phyloP scores from a whole-genome alignment of 1,284 basidiomycete species.

The Flammula alnicola region DNA sequence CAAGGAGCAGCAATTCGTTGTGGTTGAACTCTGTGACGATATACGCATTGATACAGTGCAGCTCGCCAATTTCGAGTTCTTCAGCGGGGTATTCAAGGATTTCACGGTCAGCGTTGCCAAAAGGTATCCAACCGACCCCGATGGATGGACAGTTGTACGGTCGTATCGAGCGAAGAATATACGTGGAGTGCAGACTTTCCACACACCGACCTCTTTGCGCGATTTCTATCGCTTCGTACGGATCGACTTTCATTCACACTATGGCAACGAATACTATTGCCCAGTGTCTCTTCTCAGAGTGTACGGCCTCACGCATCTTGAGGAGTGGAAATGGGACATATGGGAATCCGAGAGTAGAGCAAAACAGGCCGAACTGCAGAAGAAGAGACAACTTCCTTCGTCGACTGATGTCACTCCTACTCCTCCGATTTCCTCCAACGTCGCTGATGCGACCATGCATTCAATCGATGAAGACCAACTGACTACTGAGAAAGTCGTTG shows the following conservation, averaged over 20 bases:
- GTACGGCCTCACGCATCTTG: slow-evolving; percentile 95
- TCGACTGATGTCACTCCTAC: slow-evolving; percentile 3
- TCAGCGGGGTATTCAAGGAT: slow-evolving; percentile 95
- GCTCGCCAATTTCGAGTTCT: slow-evolving; percentile 97
- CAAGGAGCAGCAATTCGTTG: slow-evolving; percentile 77
- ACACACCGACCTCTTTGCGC: slow-evolving; percentile 66
- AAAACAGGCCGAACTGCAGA: slow-evolving; percentile 39
- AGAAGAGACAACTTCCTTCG: slow-evolving; percentile 19
- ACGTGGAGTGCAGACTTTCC: slow-evolving; percentile 91
- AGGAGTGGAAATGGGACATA: slow-evolving; percentile 92
- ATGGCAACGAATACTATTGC: slow-evolving; percentile 96
- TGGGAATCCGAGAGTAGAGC: slow-evolving; percentile 70
- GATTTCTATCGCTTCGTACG: slow-evolving; percentile 94
- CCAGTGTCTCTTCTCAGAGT: slow-evolving; percentile 93
- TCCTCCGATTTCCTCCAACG: slow-evolving; percentile 2
- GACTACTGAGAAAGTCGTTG: neutral
- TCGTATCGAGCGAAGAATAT: slow-evolving; percentile 88
- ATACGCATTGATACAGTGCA: slow-evolving; percentile 96
- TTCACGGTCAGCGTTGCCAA: slow-evolving; percentile 88
- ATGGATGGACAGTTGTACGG: slow-evolving; percentile 75
- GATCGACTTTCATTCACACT: slow-evolving; percentile 94
- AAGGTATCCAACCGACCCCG: slow-evolving; percentile 64
- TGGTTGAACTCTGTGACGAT: slow-evolving; percentile 97
- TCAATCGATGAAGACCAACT: neutral
- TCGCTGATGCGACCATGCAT: neutral